Base-by-base conservation (phyloP, 257 asterid species). In the Solanum chilense region DNA sequence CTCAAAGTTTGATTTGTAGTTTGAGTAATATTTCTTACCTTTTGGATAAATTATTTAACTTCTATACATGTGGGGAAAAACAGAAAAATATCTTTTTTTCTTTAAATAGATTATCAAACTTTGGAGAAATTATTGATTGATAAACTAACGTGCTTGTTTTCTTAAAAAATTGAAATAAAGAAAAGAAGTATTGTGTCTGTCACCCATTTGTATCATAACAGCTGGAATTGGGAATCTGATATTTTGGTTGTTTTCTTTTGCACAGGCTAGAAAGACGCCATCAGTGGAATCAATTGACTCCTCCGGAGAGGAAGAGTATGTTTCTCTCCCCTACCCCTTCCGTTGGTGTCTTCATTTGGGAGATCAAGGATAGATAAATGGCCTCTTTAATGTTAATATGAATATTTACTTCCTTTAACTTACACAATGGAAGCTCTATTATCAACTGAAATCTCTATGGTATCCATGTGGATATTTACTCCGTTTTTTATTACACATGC, bases 221-320 rank as follows among this genome's bases (percentile, higher is more conserved):
- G 84, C 64, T 25, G 64, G 42, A 47, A 42, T 27, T 78, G 64
- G 64, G 69, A 80, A 13, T 86, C 75, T 86, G 84, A 86, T 83
- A 47, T 20, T 42, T 84, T 81, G 86, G 80, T 52, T 62, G 82
- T 86, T 90, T 90, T 39, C 86, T 29, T 66, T 86, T 80, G 85
- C 86, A 86, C 95, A 97, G 99, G 93, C 93, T 31, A 91, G 92
- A 83, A 94, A 89, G 91, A 93, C 95, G 49, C 94, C 96, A 81
- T 94, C 98, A 75, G 75, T 90, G 58, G 98, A 94, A 82, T 93
- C 98, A 85, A 85, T 95, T 78, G 98, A 93, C 92, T 94, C 95
- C 83, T 97, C 98, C 86, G 98, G 99, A 83, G 99, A 97, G 87
- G 99, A 97, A 94, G 99, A 97, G 99, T 97, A 94, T 90, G 98